These are phyloP conservation scores for Aureobasidium sp. DNA, from an alignment of 2,329 filamentous ascomycete genomes.

Conservation along the genomic window DNA sequence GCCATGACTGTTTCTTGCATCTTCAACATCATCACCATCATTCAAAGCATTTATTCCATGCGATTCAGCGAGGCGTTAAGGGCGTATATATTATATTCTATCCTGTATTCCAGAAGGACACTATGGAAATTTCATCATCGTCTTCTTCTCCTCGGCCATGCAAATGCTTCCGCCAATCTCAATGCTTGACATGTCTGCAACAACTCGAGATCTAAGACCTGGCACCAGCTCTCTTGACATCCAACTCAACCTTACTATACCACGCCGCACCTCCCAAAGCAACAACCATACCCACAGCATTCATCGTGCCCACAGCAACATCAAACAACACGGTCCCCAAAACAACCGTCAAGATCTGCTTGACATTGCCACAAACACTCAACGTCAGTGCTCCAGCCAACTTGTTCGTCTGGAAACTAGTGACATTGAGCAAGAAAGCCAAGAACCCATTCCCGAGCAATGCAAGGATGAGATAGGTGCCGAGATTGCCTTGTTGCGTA, in stretches of 20 bases:
- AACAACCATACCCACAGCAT: slow-evolving; percentile 47
- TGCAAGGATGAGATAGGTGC: slow-evolving; percentile 18
- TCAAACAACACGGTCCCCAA: slow-evolving; percentile 30
- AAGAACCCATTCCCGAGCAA: slow-evolving; percentile 26
- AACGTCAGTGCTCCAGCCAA: slow-evolving; percentile 31
- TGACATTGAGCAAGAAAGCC: slow-evolving; percentile 30
- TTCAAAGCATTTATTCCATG: background rate
- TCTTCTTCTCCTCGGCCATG: background rate
- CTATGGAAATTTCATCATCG: background rate
- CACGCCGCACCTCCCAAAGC: slow-evolving; percentile 49
- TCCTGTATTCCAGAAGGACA: background rate
- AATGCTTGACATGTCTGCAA: background rate
- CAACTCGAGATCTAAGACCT: background rate
- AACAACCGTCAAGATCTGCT: slow-evolving; percentile 30
- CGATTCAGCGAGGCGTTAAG: slow-evolving; percentile 4
- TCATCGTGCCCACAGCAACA: slow-evolving; percentile 30
- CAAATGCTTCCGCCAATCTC: background rate
- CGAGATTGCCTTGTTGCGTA: slow-evolving; percentile 20
- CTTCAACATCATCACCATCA: background rate
- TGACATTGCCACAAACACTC: slow-evolving; percentile 30
- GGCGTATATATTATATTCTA: slow-evolving; percentile 1
- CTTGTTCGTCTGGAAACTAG: slow-evolving; percentile 33
- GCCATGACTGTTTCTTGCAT: background rate
- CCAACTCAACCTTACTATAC: slow-evolving; percentile 51
- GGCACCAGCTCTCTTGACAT: slow-evolving; percentile 32